Evolutionary conservation across 768 basidiomycete species (phyloP).

Genomic region (Tricholoma bakamatsutake): DNA sequence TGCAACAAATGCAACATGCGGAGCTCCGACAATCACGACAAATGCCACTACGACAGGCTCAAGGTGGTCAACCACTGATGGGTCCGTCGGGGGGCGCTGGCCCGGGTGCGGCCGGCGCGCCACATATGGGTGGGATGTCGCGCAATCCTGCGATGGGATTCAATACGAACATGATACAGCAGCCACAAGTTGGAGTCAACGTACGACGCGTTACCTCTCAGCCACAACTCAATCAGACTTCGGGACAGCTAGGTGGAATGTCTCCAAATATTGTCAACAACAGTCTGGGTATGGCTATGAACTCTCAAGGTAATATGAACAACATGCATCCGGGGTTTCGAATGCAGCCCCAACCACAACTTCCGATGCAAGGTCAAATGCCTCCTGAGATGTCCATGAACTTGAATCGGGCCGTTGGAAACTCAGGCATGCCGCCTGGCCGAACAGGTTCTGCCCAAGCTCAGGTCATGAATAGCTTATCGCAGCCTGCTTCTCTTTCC

Average conservation of each 20-base stretch:
- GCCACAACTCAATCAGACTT: conserved; percentile 38
- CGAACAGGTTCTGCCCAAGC: conserved; percentile 39
- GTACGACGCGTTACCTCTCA: conserved; percentile 57
- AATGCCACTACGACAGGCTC: conserved; percentile 32
- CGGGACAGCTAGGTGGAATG: conserved; percentile 27
- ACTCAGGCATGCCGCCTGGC: conserved; percentile 35
- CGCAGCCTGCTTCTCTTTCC: conserved; percentile 29
- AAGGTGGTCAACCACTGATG: conserved; percentile 16
- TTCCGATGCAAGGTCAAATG: conserved; percentile 18
- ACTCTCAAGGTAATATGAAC: conserved; percentile 36
- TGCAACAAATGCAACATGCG: conserved; percentile 26
- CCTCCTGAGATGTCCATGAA: conserved; percentile 34
- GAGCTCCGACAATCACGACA: conserved; percentile 29
- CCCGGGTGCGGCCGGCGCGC: conserved; percentile 16
- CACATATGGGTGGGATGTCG: conserved; percentile 25
- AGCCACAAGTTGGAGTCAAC: conserved; percentile 25
- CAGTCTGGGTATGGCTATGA: conserved; percentile 37
- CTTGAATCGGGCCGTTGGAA: conserved; percentile 34
- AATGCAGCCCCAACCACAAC: conserved; percentile 29
- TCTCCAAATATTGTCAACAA: conserved; percentile 28
- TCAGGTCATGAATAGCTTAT: conserved; percentile 44
- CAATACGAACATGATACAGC: conserved; percentile 34
- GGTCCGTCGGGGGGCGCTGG: conserved; percentile 7
- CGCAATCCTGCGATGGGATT: conserved; percentile 39
- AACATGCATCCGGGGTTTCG: conserved; percentile 30